phyloP scores from a whole-genome alignment of 305 asterid genomes.

The Fraxinus greggii region DNA sequence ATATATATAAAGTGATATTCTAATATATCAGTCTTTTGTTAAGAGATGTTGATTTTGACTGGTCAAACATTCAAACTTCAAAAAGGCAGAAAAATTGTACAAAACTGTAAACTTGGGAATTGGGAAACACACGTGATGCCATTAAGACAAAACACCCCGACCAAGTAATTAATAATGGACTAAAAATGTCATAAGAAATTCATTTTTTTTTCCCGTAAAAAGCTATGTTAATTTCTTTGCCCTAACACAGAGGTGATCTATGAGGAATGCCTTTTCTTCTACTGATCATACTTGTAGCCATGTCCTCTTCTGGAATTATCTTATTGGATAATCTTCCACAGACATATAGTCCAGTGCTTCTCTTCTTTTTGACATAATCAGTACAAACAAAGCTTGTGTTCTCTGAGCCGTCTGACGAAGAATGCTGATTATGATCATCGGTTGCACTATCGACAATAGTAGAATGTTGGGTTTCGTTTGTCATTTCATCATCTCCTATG shows the following conservation, averaged over 20 bases:
- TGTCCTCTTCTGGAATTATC: constrained; percentile 59
- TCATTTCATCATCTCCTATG: constrained; percentile 64
- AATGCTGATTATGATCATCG: constrained; percentile 46
- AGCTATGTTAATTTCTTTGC: constrained; percentile 4
- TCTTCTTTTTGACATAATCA: constrained; percentile 71
- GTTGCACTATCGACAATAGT: constrained; percentile 53
- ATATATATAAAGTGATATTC: background rate
- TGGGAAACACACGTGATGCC: constrained; percentile 96
- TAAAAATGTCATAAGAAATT: constrained; percentile 47
- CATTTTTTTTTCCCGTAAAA: constrained; percentile 24
- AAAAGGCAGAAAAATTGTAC: constrained; percentile 46
- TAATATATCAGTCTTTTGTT: background rate
- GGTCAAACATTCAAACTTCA: background rate
- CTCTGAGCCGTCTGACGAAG: constrained; percentile 61
- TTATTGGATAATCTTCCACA: constrained; percentile 63
- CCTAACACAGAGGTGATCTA: constrained; percentile 90
- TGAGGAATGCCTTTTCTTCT: constrained; percentile 94
- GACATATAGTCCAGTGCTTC: constrained; percentile 58
- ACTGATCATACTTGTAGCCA: constrained; percentile 72
- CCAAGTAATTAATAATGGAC: constrained; percentile 65
- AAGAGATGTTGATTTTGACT: background rate
- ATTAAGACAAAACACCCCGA: constrained; percentile 95
- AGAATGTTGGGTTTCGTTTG: constrained; percentile 60
- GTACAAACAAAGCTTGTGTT: constrained; percentile 75
- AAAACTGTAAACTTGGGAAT: constrained; percentile 73